Evolutionary conservation across 345 rosid genomes (phyloP).

Genomic region (Cochlearia excelsa): DNA sequence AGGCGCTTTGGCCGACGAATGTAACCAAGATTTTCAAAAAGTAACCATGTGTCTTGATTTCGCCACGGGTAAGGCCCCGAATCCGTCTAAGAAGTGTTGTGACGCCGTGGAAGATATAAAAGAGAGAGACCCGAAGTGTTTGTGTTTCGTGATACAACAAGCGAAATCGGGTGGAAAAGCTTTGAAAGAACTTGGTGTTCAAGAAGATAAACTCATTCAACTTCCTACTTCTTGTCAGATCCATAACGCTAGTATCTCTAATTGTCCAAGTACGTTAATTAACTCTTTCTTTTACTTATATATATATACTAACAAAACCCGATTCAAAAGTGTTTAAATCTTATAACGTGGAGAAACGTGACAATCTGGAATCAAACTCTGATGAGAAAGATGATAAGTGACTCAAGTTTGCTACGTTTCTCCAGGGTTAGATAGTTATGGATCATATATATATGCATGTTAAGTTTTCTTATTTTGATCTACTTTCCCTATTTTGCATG

Average conservation of each 20-base stretch:
- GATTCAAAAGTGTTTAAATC: too few species aligned
- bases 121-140: constrained; percentile 66
- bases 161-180: constrained; percentile 45
- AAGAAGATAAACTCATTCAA: constrained; percentile 58
- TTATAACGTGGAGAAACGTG: too few species aligned
- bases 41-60: constrained; percentile 58
- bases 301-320: too few species aligned
- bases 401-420: too few species aligned
- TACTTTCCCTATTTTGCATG: too few species aligned
- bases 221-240: constrained; percentile 79
- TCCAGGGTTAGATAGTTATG: too few species aligned
- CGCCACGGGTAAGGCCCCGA: constrained; percentile 55
- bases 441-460: too few species aligned
- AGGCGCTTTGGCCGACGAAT: constrained; percentile 30
- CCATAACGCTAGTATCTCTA: constrained; percentile 54
- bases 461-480: too few species aligned
- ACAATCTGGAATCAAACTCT: too few species aligned
- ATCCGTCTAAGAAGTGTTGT: constrained; percentile 68
- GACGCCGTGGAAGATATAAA: constrained; percentile 45
- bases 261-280: constrained; percentile 62
- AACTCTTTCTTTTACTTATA: too few species aligned
- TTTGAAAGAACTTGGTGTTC: constrained; percentile 66
- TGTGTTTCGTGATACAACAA: constrained; percentile 70
- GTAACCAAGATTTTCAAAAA: constrained; percentile 48
- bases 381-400: too few species aligned